Percentiles rank a stretch among this genome's conserved stretches.
phyloP scores from a whole-genome alignment of 805 yeast species.

The Ogataea salicorniae region DNA sequence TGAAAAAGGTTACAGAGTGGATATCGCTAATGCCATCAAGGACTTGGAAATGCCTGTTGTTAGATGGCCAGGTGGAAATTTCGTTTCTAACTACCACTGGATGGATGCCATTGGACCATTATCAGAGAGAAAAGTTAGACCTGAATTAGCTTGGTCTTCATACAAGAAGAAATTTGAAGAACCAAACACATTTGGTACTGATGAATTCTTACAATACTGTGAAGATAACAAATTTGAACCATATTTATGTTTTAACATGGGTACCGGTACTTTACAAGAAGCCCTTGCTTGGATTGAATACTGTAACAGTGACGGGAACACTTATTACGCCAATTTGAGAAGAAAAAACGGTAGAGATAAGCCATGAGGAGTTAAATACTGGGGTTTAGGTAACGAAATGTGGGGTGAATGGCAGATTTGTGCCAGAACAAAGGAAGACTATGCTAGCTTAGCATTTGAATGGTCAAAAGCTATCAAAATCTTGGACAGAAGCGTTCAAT shows the following conservation, averaged over 20 bases:
- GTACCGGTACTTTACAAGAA: constrained; percentile 33
- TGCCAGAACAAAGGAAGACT: constrained; percentile 27
- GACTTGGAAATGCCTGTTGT: constrained; percentile 31
- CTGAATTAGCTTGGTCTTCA: constrained; percentile 32
- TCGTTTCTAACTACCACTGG: constrained; percentile 33
- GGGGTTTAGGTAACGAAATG: constrained; percentile 34
- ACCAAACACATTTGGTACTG: constrained; percentile 31
- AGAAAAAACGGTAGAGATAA: constrained; percentile 30
- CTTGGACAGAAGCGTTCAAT: constrained; percentile 25
- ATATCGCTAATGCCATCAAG: constrained; percentile 28
- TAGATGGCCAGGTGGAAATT: constrained; percentile 35
- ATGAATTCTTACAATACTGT: constrained; percentile 34
- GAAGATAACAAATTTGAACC: constrained; percentile 28
- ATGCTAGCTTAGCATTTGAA: constrained; percentile 26
- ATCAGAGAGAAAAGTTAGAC: constrained; percentile 27
- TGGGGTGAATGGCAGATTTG: constrained; percentile 36
- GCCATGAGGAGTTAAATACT: constrained; percentile 32
- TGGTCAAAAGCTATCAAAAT: constrained; percentile 34
- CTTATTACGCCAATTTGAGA: constrained; percentile 32
- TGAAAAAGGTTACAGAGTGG: constrained; percentile 26
- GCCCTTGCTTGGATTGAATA: constrained; percentile 34
- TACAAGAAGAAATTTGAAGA: constrained; percentile 18
- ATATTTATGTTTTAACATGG: constrained; percentile 32
- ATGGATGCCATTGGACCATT: constrained; percentile 31
- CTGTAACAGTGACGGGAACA: constrained; percentile 28